Evolutionary conservation across 2,329 filamentous ascomycete species (phyloP).

Genomic region (Claviceps spartinae): DNA sequence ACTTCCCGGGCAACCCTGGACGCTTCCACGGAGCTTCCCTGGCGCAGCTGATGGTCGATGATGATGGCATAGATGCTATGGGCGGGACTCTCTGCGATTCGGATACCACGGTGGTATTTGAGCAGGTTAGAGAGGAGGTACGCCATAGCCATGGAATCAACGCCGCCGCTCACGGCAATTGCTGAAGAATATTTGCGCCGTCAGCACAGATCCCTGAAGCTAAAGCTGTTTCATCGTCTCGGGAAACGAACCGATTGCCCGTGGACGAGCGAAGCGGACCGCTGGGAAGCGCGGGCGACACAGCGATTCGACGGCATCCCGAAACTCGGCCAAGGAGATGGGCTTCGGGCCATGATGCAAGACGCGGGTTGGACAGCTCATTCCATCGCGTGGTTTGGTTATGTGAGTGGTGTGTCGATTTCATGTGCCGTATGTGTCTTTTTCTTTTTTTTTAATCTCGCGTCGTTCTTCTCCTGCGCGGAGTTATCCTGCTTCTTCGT

Average conservation of each 20-base stretch:
- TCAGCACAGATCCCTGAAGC: background rate
- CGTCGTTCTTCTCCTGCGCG: too few species aligned
- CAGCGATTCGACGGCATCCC: conserved; percentile 35
- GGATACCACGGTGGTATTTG: conserved; percentile 18
- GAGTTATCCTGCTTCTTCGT: too few species aligned
- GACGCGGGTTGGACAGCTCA: conserved; percentile 19
- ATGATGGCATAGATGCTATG: conserved; percentile 31
- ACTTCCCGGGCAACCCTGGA: conserved; percentile 28
- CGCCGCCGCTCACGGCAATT: conserved; percentile 79
- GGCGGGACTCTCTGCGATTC: conserved; percentile 32
- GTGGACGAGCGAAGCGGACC: conserved; percentile 19
- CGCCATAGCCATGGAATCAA: conserved; percentile 95
- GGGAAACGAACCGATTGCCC: conserved; percentile 28
- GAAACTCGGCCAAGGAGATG: conserved; percentile 24
- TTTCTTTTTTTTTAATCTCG: too few species aligned
- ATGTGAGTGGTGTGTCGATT: too few species aligned
- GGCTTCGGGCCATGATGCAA: conserved; percentile 25
- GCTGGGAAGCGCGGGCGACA: conserved; percentile 36
- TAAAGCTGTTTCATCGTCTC: background rate
- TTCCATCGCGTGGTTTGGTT: conserved; percentile 16
- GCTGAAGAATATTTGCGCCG: conserved; percentile 25
- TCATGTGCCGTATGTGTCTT: too few species aligned
- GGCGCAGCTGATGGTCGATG: conserved; percentile 44
- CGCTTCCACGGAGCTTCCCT: conserved; percentile 39
- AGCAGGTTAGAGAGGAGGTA: conserved; percentile 47